Conservation (phyloP, 176 grass and related monocot species). For the Rhipidocladum racemiflorum region DNA sequence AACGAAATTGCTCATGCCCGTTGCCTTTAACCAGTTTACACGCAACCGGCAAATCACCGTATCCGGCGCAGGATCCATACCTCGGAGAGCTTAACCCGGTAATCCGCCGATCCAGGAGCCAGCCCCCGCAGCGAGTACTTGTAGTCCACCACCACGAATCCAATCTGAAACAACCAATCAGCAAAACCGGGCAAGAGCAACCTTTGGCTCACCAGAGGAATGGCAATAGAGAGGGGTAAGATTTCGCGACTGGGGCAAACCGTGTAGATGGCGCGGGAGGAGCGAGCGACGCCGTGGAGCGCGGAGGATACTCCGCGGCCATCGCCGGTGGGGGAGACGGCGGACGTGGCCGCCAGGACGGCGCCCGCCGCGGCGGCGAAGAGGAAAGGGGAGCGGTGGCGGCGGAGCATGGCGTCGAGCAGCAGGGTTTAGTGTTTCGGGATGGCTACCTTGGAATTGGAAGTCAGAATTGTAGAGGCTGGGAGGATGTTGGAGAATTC, state of each 20-base stretch:
- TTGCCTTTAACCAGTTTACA: conserved; percentile 6
- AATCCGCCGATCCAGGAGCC: conserved; percentile 45
- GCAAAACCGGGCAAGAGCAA: too few species aligned
- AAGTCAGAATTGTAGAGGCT: too few species aligned
- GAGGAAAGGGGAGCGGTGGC: conserved; percentile 33
- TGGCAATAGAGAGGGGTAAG: too few species aligned
- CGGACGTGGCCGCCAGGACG: conserved; percentile 20
- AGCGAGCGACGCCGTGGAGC: conserved; percentile 60
- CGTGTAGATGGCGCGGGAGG: conserved; percentile 72
- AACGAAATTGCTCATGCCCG: too few species aligned
- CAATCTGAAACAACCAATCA: too few species aligned
- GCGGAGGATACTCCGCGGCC: conserved; percentile 23
- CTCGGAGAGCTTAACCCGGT: conserved; percentile 72
- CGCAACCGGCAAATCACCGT: background rate
- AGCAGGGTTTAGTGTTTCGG: too few species aligned
- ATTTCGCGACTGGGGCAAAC: too few species aligned
- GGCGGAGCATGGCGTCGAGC: too few species aligned
- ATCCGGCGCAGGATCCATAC: conserved; percentile 25
- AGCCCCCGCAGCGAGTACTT: conserved; percentile 62
- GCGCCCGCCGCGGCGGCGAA: conserved; percentile 32
- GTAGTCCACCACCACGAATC: conserved; percentile 73
- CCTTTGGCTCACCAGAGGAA: too few species aligned
- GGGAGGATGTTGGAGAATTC: too few species aligned
- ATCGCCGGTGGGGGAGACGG: conserved; percentile 23
- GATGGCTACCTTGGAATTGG: too few species aligned